Conservation (phyloP, 306 rosid species). For the Morella rubra region DNA sequence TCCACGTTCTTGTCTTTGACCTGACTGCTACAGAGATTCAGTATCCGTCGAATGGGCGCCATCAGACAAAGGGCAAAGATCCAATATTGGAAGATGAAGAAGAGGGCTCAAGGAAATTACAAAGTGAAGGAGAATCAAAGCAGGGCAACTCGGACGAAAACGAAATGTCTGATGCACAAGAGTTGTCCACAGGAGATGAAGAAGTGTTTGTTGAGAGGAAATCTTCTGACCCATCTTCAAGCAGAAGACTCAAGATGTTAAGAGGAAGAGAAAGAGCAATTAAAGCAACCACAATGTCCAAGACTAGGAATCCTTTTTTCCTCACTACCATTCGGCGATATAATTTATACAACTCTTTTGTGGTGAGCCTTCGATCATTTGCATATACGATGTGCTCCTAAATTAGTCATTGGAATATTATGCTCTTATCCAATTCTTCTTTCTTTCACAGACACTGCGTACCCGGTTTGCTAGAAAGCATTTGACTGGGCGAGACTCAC, state of each 20-base stretch:
- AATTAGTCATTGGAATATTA: background rate
- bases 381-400: background rate
- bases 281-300: background rate
- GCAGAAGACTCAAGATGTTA: background rate
- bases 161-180: background rate
- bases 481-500: background rate
- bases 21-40: slow-evolving; percentile 19
- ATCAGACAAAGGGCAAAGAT: too few species aligned
- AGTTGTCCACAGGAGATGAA: background rate
- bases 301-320: slow-evolving; percentile 14
- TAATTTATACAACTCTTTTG: background rate
- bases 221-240: background rate
- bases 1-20: slow-evolving; percentile 19
- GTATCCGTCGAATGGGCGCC: slow-evolving; percentile 14
- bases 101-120: too few species aligned
- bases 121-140: background rate
- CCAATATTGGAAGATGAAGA: too few species aligned
- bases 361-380: slow-evolving; percentile 14
- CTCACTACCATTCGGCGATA: background rate
- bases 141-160: background rate
- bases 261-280: background rate
- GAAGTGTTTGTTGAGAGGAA: background rate
- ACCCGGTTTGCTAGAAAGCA: slow-evolving; percentile 9
- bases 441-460: slow-evolving; percentile 18
- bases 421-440: background rate